Evolutionary conservation across 2,329 filamentous ascomycete species (phyloP).

Genomic region (Sarocladium kiliense): DNA sequence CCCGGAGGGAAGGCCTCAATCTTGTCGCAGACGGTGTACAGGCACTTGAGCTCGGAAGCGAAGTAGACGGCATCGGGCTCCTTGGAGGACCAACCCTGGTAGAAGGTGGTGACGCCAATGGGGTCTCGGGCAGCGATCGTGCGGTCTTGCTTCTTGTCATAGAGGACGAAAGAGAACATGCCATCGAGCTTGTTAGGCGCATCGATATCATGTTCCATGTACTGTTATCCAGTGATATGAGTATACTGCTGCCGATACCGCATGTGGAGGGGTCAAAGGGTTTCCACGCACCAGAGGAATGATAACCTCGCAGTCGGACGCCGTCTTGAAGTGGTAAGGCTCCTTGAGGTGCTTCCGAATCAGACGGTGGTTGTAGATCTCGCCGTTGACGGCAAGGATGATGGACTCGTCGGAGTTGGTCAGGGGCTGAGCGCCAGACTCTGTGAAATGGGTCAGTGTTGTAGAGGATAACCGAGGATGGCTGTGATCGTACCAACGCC

Average conservation of each 20-base stretch:
- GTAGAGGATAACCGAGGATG: conserved; percentile 7
- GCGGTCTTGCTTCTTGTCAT: conserved; percentile 91
- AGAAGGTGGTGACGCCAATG: conserved; percentile 95
- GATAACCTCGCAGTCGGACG: conserved; percentile 98
- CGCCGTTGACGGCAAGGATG: conserved; percentile 94
- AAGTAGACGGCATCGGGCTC: conserved; percentile 88
- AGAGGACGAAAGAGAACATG: conserved; percentile 99
- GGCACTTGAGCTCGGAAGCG: conserved; percentile 91
- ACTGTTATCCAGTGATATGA: conserved; percentile 45
- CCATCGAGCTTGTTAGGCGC: conserved; percentile 92
- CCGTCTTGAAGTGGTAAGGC: conserved; percentile 94
- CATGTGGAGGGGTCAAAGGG: neutral
- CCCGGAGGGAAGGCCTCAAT: conserved; percentile 92
- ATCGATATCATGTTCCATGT: conserved; percentile 86
- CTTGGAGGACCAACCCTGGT: conserved; percentile 84
- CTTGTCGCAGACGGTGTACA: conserved; percentile 91
- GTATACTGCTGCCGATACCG: neutral
- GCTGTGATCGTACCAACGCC: conserved; percentile 69
- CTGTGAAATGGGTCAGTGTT: conserved; percentile 36
- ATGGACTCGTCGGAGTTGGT: conserved; percentile 86
- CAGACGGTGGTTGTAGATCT: conserved; percentile 99
- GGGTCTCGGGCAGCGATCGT: conserved; percentile 92
- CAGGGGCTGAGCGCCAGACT: conserved; percentile 91
- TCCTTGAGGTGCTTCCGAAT: conserved; percentile 81
- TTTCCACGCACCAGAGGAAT: conserved; percentile 76